These are phyloP conservation scores for Russula vinacea DNA, from an alignment of 768 basidiomycete genomes.

Conservation along the genomic window DNA sequence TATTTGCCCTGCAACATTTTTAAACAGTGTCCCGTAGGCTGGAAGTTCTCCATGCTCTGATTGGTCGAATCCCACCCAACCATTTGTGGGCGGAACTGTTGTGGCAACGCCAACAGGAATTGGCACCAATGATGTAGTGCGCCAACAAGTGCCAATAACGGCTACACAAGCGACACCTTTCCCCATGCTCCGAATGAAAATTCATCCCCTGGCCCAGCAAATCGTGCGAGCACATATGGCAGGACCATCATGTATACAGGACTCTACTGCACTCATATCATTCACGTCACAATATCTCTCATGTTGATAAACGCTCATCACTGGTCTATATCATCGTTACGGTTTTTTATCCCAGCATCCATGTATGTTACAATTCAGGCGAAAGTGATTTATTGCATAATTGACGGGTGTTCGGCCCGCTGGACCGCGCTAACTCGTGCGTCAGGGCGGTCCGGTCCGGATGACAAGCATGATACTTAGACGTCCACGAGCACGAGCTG, in stretches of 20 bases:
- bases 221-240: conserved; percentile 24
- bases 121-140: conserved; percentile 24
- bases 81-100: conserved; percentile 91
- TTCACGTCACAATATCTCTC: conserved; percentile 19
- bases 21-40: conserved; percentile 52
- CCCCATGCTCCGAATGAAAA: conserved; percentile 9
- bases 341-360: conserved; percentile 20
- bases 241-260: conserved; percentile 22
- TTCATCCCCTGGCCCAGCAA: background rate
- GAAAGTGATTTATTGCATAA: conserved; percentile 17
- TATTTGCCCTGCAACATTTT: background rate
- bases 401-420: background rate
- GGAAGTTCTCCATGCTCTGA: conserved; percentile 75
- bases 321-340: conserved; percentile 22
- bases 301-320: conserved; percentile 25
- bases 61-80: conserved; percentile 88
- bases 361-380: conserved; percentile 27
- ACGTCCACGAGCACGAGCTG: too few relatives aligned
- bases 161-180: conserved; percentile 24
- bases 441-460: background rate
- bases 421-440: too few relatives aligned
- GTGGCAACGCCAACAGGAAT: conserved; percentile 73
- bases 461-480: conserved; percentile 35
- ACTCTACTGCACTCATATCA: conserved; percentile 19
- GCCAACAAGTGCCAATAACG: background rate